Evolutionary conservation across 805 yeast genomes (phyloP), one percentile per base, ranked within the genome.

Genomic region (Hemisphaericaspora nanyangensis): DNA sequence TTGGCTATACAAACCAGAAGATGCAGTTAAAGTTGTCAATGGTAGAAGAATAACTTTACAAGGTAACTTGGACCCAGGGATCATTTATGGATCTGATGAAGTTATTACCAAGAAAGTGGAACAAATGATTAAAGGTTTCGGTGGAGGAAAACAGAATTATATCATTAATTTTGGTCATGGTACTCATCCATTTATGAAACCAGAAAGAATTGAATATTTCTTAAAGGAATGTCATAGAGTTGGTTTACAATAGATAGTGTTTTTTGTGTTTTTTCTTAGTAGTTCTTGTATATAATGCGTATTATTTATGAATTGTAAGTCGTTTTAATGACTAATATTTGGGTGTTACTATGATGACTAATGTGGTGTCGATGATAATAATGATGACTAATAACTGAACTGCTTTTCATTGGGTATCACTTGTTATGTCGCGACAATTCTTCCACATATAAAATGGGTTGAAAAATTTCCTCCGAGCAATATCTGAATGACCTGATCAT

Each of bases 141-240:
- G 93, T n/a, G 95, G 95, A 32, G 96, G 96, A 17, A 88, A 88
- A 62, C 79, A 85, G 55, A 76, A 83, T 54, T 93, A 93, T 66
- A 91, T 93, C 49, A 82, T 91, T 51, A 93, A 93, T 69, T 85
- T 93, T 56, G 99, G 99, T 34, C 99, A 93, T 54, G 99, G 99
- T 13, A 93, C 99, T 17, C 97, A 89, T 60, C 99, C 99, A 17
- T 88, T 86, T 65, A 89, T 93, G 95, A 84, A 87, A 47, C 96
- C 98, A 8, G 95, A 85, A 48, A 84, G 84, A 60, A 77, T 93
- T 45, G 80, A 78, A 44, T 86, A 79, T 64, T 93, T 93, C 67
- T 70, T 93, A 56, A 68, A 87, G 61, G 96, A 88, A 61, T 84
- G 93, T 51, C 95, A 88, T 60, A 76, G 90, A 53, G 60, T 85